Evolutionary conservation across 805 yeast species (phyloP).

Genomic region (Debaryomyces castellii): DNA sequence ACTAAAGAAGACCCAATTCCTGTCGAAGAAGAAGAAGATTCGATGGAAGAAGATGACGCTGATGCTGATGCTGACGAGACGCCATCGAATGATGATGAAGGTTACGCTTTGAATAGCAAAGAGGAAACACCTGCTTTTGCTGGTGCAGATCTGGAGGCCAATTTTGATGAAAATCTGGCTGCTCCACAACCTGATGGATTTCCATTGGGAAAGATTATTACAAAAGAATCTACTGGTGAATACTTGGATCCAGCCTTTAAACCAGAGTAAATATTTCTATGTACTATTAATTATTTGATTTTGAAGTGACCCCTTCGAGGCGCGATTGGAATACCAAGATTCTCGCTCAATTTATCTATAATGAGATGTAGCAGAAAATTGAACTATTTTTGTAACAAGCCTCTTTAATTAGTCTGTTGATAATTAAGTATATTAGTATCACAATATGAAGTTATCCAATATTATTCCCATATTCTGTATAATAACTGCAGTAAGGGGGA

Average conservation of each 20-base stretch:
- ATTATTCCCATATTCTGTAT: conserved; percentile 4
- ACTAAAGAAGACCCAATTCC: conserved; percentile 10
- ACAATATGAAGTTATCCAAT: conserved; percentile 6
- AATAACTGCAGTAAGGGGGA: conserved; percentile 12
- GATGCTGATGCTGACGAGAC: not conserved
- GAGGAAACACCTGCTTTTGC: not conserved
- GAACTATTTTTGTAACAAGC: not conserved
- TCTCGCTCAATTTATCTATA: not conserved
- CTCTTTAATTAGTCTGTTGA: not conserved
- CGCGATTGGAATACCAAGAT: not conserved
- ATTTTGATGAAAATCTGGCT: not conserved
- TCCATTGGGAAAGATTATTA: not conserved
- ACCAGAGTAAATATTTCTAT: conserved; percentile 5
- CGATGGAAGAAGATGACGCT: conserved; percentile 7
- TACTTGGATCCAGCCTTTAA: conserved; percentile 21
- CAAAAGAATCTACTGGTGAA: conserved; percentile 5
- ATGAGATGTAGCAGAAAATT: not conserved
- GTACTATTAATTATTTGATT: conserved; percentile 2
- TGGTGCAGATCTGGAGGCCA: not conserved
- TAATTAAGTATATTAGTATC: not conserved
- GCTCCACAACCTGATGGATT: not conserved
- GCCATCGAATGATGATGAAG: not conserved
- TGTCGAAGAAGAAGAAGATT: conserved; percentile 1
- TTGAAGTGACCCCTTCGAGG: not conserved
- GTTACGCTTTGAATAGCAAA: not conserved